Percentiles rank a stretch among this genome's conserved stretches.
Conservation (phyloP, 176 grass and related monocot species). For the Cocos nucifera region DNA sequence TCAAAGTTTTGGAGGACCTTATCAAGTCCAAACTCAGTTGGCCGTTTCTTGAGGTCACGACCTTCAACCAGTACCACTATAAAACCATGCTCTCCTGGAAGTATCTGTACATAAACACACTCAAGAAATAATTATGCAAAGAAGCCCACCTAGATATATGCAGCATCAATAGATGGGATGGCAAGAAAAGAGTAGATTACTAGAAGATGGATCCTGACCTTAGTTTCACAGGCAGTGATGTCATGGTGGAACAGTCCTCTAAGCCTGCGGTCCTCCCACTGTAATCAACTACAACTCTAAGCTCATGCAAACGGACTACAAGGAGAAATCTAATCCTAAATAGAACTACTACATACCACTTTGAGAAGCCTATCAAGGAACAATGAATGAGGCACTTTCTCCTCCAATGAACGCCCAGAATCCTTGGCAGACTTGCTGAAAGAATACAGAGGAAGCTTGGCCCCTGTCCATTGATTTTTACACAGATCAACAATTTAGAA, state of each 20-base stretch:
- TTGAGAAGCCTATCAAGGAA: constrained; percentile 64
- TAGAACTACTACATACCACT: constrained; percentile 31
- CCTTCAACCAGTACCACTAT: constrained; percentile 63
- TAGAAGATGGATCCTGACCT: constrained; percentile 30
- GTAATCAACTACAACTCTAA: not conserved
- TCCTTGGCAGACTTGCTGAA: constrained; percentile 3
- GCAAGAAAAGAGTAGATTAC: not conserved
- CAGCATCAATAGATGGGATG: not conserved
- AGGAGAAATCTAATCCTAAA: not conserved
- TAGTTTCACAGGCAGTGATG: constrained; percentile 45
- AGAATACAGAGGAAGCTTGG: not conserved
- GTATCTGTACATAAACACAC: constrained; percentile 26
- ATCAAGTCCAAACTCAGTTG: constrained; percentile 72
- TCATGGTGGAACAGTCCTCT: constrained; percentile 77
- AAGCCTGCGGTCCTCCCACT: constrained; percentile 56
- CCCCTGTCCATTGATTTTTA: not conserved
- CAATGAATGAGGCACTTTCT: constrained; percentile 1
- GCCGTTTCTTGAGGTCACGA: constrained; percentile 75
- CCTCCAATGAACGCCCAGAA: constrained; percentile 9
- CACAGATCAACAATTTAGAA: not conserved
- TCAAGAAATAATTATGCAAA: not conserved
- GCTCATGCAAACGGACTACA: not conserved
- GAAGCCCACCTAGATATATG: not conserved
- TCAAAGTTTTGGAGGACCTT: constrained; percentile 59
- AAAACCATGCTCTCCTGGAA: constrained; percentile 59